Evolutionary conservation across 352 stramenopile genomes (phyloP).

Genomic region (Discostella stelligera): DNA sequence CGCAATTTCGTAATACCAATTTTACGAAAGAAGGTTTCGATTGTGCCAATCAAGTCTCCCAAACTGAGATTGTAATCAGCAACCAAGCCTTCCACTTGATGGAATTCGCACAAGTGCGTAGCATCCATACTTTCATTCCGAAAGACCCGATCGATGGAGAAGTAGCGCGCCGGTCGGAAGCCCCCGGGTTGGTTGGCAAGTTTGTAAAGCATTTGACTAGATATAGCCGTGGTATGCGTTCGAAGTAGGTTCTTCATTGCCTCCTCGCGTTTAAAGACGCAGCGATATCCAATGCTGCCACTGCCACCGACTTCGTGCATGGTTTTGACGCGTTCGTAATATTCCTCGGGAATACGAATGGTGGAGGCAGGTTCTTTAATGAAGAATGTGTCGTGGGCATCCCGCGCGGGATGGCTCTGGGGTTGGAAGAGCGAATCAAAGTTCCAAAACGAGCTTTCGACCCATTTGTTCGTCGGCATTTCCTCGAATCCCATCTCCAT

Average conservation of each 20-base stretch:
- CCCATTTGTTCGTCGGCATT: constrained; percentile 99
- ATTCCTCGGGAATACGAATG: constrained; percentile 93
- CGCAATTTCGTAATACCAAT: constrained; percentile 94
- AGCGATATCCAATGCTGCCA: constrained; percentile 95
- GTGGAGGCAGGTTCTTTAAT: constrained; percentile 89
- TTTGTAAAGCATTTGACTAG: constrained; percentile 98
- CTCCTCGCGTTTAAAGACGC: constrained; percentile 86
- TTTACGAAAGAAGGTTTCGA: constrained; percentile 99
- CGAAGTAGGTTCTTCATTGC: constrained; percentile 98
- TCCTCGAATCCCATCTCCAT: constrained; percentile 99
- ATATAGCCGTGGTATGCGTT: constrained; percentile 99
- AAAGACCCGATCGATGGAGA: constrained; percentile 99
- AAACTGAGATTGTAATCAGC: constrained; percentile 98
- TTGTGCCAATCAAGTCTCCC: constrained; percentile 98
- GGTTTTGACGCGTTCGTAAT: constrained; percentile 96
- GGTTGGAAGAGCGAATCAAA: constrained; percentile 99
- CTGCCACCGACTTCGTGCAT: constrained; percentile 97
- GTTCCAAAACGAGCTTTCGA: constrained; percentile 99
- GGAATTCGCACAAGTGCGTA: constrained; percentile 99
- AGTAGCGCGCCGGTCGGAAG: constrained; percentile 98
- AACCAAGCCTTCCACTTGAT: constrained; percentile 99
- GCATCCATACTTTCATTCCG: constrained; percentile 99
- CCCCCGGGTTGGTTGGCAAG: constrained; percentile 91
- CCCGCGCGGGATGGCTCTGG: constrained; percentile 97
- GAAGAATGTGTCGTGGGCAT: constrained; percentile 99